Evolutionary conservation across 208 protist species (phyloP).

Genomic region (Leishmania major): DNA sequence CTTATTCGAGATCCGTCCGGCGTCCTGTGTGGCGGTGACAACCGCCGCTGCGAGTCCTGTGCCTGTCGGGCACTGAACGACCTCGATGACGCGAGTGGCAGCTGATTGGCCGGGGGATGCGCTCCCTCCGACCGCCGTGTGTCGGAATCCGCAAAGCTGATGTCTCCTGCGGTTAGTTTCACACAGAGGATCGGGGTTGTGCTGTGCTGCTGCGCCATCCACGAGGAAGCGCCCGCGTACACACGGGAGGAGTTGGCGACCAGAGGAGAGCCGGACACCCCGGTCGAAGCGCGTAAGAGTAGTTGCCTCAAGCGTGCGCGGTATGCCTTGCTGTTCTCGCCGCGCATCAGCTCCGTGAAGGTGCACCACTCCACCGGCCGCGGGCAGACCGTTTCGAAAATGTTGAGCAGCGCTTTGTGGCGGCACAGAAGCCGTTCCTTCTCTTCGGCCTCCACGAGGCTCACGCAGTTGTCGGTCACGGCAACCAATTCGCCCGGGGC

Average conservation of each 20-base stretch:
- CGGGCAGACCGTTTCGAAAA: conserved; percentile 20
- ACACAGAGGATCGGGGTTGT: conserved; percentile 11
- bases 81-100: not conserved
- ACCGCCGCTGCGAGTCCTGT: not conserved
- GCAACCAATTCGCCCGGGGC: not conserved
- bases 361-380: conserved; percentile 19
- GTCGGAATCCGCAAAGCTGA: not conserved
- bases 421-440: conserved; percentile 14
- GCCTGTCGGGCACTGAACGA: not conserved
- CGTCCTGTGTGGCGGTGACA: not conserved
- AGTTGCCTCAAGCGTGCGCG: conserved; percentile 4
- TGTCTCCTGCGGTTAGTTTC: conserved; percentile 17
- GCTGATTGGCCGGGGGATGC: not conserved
- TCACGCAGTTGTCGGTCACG: not conserved
- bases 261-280: not conserved
- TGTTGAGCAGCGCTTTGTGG: conserved; percentile 11
- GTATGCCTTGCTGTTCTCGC: not conserved
- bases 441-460: not conserved
- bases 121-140: not conserved
- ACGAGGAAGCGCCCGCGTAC: not conserved
- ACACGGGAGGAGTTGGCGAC: not conserved
- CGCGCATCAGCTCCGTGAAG: conserved; percentile 13
- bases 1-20: too few species aligned
- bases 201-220: conserved; percentile 16
- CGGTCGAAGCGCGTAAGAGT: not conserved